Evolutionary conservation across 352 stramenopile genomes (phyloP).

Genomic region (Globisporangium cylindrosporum): DNA sequence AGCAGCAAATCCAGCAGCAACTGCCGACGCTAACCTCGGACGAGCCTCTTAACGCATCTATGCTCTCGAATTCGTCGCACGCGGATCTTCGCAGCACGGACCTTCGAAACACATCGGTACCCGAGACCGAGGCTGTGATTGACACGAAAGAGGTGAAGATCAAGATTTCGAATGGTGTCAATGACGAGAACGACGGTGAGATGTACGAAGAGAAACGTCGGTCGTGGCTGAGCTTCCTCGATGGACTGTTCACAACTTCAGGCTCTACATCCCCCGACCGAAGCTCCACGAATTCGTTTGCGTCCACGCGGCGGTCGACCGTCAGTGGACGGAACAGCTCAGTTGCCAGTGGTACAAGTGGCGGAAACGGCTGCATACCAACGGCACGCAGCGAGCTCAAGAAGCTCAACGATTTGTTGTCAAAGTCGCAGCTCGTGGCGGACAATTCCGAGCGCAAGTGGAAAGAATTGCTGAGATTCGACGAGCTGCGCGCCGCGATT

Average conservation of each 20-base stretch:
- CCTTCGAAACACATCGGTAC: slow-evolving; percentile 10
- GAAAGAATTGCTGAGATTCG: slow-evolving; percentile 69
- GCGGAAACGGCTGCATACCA: background rate
- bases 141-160: slow-evolving; percentile 11
- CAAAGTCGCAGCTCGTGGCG: slow-evolving; percentile 56
- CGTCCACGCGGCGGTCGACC: slow-evolving; percentile 12
- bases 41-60: slow-evolving; percentile 8
- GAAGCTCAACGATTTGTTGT: slow-evolving; percentile 61
- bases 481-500: slow-evolving; percentile 65
- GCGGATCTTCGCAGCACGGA: background rate
- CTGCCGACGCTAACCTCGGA: background rate
- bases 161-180: slow-evolving; percentile 5
- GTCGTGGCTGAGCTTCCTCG: slow-evolving; percentile 51
- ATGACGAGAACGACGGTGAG: background rate
- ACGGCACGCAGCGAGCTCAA: slow-evolving; percentile 36
- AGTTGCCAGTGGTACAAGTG: background rate
- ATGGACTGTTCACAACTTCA: slow-evolving; percentile 37
- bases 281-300: background rate
- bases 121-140: slow-evolving; percentile 7
- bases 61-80: slow-evolving; percentile 7
- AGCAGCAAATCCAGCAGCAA: background rate
- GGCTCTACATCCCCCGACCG: background rate
- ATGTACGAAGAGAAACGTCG: slow-evolving; percentile 17
- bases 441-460: slow-evolving; percentile 65
- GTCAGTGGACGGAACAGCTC: slow-evolving; percentile 7